These are phyloP conservation scores for Omphalea diandra DNA, from an alignment of 441 rosid species.

Conservation along the genomic window DNA sequence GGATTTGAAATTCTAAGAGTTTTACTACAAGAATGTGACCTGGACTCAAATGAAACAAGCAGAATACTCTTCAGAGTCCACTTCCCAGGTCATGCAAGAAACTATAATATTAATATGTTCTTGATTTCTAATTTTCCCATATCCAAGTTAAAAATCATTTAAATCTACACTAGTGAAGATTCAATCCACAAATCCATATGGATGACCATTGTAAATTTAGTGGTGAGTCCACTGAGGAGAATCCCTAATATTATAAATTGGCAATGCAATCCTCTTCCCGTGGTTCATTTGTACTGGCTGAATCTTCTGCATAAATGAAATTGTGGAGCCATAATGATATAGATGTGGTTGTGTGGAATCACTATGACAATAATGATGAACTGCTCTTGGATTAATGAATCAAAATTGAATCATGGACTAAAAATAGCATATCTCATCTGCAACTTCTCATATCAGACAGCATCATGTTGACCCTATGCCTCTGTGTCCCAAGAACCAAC, in stretches of 20 bases:
- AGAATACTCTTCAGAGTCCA: neutral
- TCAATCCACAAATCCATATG: neutral
- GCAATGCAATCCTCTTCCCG: neutral
- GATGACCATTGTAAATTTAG: neutral
- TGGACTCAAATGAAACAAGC: neutral
- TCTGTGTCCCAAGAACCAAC: too few species aligned
- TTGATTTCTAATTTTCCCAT: neutral
- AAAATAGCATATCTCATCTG: neutral
- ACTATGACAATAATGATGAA: neutral
- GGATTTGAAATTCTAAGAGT: neutral
- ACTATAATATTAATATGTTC: neutral
- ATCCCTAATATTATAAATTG: neutral
- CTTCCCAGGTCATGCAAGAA: neutral
- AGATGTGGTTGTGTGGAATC: neutral
- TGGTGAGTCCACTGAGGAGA: neutral
- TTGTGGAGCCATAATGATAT: neutral
- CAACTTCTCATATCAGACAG: neutral
- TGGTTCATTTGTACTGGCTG: neutral
- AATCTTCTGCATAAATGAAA: conserved; percentile 5
- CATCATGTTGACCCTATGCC: neutral
- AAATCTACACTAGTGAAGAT: neutral
- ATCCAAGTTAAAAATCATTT: neutral
- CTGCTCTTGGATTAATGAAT: neutral
- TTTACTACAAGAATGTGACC: neutral
- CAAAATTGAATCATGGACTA: neutral